phyloP scores from a whole-genome alignment of 2,329 filamentous ascomycete genomes.

The Penicillium sp. region DNA sequence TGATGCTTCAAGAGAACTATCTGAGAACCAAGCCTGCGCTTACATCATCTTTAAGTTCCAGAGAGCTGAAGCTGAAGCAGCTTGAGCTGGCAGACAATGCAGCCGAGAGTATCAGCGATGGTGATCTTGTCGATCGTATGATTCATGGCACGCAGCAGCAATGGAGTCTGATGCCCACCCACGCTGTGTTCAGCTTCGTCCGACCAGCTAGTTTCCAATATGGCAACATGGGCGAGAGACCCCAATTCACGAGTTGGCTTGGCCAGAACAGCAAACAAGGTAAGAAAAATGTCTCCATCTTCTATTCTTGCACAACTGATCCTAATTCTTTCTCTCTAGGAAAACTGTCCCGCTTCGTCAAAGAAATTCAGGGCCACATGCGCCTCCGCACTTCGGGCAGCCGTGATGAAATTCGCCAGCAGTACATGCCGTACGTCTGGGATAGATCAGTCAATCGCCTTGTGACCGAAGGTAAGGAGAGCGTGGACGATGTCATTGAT shows the following conservation, averaged over 20 bases:
- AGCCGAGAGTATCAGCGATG: conserved; percentile 94
- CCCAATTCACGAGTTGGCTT: conserved; percentile 85
- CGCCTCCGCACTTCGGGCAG: conserved; percentile 85
- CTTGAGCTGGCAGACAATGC: conserved; percentile 84
- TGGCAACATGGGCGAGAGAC: conserved; percentile 69
- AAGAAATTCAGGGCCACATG: conserved; percentile 97
- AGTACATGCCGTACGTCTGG: conserved; percentile 90
- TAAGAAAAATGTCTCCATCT: conserved; percentile 41
- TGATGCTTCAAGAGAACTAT: conserved; percentile 99
- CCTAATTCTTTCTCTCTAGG: conserved; percentile 29
- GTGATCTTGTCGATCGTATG: conserved; percentile 94
- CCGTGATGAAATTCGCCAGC: conserved; percentile 87
- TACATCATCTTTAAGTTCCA: conserved; percentile 60
- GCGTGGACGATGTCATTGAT: conserved; percentile 78
- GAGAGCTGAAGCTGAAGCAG: conserved; percentile 73
- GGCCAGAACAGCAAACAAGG: conserved; percentile 89
- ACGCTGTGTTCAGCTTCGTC: conserved; percentile 94
- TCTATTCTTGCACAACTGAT: background rate
- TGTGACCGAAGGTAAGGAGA: conserved; percentile 75
- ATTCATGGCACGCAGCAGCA: conserved; percentile 98
- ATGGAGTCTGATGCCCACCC: conserved; percentile 96
- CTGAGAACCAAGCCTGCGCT: conserved; percentile 74
- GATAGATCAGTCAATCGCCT: conserved; percentile 72
- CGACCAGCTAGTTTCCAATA: conserved; percentile 82
- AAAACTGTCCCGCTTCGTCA: conserved; percentile 73